These are phyloP conservation scores for Xanthoconium stramineum DNA, from an alignment of 768 basidiomycete species.

Conservation along the genomic window DNA sequence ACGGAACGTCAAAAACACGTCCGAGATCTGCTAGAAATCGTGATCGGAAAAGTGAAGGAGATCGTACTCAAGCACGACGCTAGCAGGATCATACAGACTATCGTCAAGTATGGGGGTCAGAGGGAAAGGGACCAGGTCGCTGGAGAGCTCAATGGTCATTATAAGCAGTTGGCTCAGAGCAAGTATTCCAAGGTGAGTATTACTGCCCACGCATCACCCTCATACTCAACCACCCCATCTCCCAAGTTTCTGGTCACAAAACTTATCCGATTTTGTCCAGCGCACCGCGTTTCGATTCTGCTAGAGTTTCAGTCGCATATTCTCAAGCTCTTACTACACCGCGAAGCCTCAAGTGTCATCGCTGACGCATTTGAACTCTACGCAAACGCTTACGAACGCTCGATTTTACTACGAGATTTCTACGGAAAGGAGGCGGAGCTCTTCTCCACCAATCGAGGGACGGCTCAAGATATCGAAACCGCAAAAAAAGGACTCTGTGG, in stretches of 20 bases:
- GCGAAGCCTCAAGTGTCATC: conserved; percentile 78
- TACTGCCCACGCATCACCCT: background rate
- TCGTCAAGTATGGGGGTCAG: conserved; percentile 78
- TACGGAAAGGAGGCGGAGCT: conserved; percentile 86
- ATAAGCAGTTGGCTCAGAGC: conserved; percentile 72
- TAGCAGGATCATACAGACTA: conserved; percentile 76
- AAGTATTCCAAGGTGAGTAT: conserved; percentile 82
- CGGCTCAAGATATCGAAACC: conserved; percentile 58
- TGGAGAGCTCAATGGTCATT: conserved; percentile 76
- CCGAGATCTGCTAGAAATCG: conserved; percentile 66
- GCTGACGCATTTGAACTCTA: conserved; percentile 90
- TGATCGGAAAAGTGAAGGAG: conserved; percentile 80
- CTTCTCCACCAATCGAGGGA: conserved; percentile 56
- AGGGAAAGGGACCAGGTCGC: conserved; percentile 79
- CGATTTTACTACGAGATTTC: conserved; percentile 78
- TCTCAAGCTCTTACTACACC: conserved; percentile 75
- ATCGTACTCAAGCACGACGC: conserved; percentile 92
- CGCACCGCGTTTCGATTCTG: conserved; percentile 73
- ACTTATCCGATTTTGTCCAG: conserved; percentile 70
- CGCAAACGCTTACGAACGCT: conserved; percentile 79
- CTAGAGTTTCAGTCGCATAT: conserved; percentile 76
- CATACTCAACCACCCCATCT: background rate
- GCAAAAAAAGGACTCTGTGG: conserved; percentile 67
- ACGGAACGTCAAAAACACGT: conserved; percentile 75
- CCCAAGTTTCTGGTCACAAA: conserved; percentile 76